A percentile compares a stretch with the other conserved stretches of the same genome.
Conservation (phyloP, 768 basidiomycete species). For the Suillus subaureus region DNA sequence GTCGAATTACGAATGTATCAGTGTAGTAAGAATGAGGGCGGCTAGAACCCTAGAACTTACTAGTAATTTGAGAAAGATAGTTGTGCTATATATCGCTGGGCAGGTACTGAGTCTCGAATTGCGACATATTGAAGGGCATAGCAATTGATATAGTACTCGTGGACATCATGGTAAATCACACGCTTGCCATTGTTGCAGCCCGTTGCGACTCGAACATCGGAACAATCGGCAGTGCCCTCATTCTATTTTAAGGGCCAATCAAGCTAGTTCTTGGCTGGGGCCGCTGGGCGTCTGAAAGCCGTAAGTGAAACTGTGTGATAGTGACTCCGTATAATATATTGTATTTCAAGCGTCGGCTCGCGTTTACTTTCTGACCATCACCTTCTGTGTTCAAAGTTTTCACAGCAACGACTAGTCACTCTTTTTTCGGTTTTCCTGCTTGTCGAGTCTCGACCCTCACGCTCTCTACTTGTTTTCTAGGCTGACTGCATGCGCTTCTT, state of each 20-base stretch:
- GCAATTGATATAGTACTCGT: background rate
- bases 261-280: background rate
- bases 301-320: slow-evolving; percentile 1
- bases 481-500: slow-evolving; percentile 26
- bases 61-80: background rate
- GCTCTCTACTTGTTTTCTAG: slow-evolving; percentile 9
- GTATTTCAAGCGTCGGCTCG: background rate
- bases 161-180: background rate
- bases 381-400: slow-evolving; percentile 12
- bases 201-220: background rate
- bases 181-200: background rate
- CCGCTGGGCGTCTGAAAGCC: background rate
- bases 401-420: slow-evolving; percentile 20
- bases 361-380: slow-evolving; percentile 11
- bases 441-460: slow-evolving; percentile 6
- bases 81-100: background rate
- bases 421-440: slow-evolving; percentile 14
- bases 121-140: background rate
- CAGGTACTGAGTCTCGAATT: background rate
- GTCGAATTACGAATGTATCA: background rate
- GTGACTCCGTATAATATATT: background rate
- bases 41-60: background rate
- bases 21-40: background rate
- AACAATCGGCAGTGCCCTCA: background rate
- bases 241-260: background rate